These are phyloP conservation scores for Penicillium paradoxum DNA, from an alignment of 495 filamentous ascomycete species.

Conservation along the genomic window DNA sequence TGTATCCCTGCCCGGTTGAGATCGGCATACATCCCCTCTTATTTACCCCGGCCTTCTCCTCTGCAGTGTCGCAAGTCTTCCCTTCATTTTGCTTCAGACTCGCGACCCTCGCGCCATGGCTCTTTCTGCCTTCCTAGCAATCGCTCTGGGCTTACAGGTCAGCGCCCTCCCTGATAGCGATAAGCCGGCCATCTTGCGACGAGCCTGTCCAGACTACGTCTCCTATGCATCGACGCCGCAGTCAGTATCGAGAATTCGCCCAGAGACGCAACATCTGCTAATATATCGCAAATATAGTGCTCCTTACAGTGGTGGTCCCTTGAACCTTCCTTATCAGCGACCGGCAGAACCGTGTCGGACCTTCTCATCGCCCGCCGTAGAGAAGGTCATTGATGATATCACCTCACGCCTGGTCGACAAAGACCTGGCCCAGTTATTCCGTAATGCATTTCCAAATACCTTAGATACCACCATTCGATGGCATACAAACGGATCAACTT, in stretches of 20 bases:
- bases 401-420: conserved; percentile 74
- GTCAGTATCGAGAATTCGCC: conserved; percentile 26
- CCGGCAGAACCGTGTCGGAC: conserved; percentile 78
- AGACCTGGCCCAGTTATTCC: conserved; percentile 88
- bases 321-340: conserved; percentile 84
- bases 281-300: conserved; percentile 38
- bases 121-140: conserved; percentile 20
- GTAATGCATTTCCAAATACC: conserved; percentile 96
- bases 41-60: conserved; percentile 5
- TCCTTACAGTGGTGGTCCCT: conserved; percentile 73
- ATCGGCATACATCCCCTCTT: conserved; percentile 20
- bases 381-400: conserved; percentile 80
- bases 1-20: conserved; percentile 19
- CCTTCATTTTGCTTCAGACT: conserved; percentile 1
- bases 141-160: conserved; percentile 24
- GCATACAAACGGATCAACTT: conserved; percentile 53
- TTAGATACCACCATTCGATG: conserved; percentile 86
- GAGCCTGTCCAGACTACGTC: conserved; percentile 49
- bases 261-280: neutral
- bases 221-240: conserved; percentile 43
- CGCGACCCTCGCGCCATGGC: conserved; percentile 9
- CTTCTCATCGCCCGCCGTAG: conserved; percentile 78
- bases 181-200: conserved; percentile 29
- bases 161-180: conserved; percentile 25
- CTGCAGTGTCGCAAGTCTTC: neutral